Evolutionary conservation across 495 filamentous ascomycete species (phyloP).

Genomic region (Hypoxylon cercidicola): DNA sequence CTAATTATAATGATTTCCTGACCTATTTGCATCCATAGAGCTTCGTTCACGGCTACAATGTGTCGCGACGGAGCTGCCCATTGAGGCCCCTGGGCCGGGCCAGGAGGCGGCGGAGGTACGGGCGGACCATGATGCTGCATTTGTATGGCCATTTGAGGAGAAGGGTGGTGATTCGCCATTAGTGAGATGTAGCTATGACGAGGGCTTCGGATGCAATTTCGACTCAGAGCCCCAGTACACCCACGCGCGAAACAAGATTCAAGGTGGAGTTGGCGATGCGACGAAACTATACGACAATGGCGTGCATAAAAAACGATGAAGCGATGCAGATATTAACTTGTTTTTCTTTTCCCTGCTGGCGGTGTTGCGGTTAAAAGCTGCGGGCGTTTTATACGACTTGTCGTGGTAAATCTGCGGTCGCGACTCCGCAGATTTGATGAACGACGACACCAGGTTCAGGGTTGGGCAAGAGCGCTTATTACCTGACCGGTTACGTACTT

Average conservation of each 20-base stretch:
- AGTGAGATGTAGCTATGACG: slow-evolving; percentile 12
- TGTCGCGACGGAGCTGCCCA: slow-evolving; percentile 56
- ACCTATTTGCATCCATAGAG: slow-evolving; percentile 96
- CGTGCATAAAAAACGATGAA: slow-evolving; percentile 19
- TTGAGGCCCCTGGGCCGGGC: slow-evolving; percentile 43
- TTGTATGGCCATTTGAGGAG: slow-evolving; percentile 66
- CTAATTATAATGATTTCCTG: slow-evolving; percentile 44
- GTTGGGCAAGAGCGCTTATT: slow-evolving; percentile 30
- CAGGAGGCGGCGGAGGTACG: slow-evolving; percentile 54
- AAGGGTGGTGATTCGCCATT: slow-evolving; percentile 66
- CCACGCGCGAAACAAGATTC: neutral
- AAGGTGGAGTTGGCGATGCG: slow-evolving; percentile 19
- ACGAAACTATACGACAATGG: slow-evolving; percentile 17
- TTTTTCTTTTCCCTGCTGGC: neutral
- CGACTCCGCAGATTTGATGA: slow-evolving; percentile 21
- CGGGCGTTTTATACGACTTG: neutral
- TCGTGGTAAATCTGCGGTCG: slow-evolving; percentile 19
- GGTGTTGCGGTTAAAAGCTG: neutral
- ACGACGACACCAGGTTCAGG: slow-evolving; percentile 7
- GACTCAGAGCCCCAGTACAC: slow-evolving; percentile 7
- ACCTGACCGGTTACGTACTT: slow-evolving; percentile 22
- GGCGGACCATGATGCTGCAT: slow-evolving; percentile 65
- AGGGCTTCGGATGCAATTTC: slow-evolving; percentile 10
- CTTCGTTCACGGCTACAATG: slow-evolving; percentile 73
- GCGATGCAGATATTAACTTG: neutral